Evolutionary conservation across 1,139 yeast species (phyloP).

Genomic region (Debaryomyces singareniensis): DNA sequence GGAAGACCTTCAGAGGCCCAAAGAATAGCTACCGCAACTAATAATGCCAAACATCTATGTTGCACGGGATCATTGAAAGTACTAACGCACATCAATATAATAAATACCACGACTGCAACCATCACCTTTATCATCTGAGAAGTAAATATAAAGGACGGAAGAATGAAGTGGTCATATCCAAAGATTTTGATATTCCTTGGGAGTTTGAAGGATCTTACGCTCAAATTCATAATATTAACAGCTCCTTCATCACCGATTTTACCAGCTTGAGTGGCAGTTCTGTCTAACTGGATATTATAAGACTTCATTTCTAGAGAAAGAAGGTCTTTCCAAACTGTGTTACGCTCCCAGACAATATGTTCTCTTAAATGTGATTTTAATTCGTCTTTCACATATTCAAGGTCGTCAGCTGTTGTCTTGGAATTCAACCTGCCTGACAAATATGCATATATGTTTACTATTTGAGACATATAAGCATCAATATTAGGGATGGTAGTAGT

Average conservation of each 20-base stretch:
- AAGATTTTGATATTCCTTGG: slow-evolving; percentile 13
- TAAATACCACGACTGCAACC: slow-evolving; percentile 37
- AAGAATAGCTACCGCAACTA: slow-evolving; percentile 68
- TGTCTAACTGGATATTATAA: slow-evolving; percentile 27
- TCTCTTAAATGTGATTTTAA: slow-evolving; percentile 76
- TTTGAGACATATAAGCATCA: slow-evolving; percentile 39
- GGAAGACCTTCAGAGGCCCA: slow-evolving; percentile 97
- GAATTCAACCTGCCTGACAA: slow-evolving; percentile 27
- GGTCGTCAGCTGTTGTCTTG: slow-evolving; percentile 23
- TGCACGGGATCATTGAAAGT: slow-evolving; percentile 67
- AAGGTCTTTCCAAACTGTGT: slow-evolving; percentile 96
- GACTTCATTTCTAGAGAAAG: slow-evolving; percentile 72
- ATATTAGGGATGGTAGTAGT: slow-evolving; percentile 34
- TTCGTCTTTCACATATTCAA: slow-evolving; percentile 56
- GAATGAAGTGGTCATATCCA: slow-evolving; percentile 12
- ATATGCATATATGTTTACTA: slow-evolving; percentile 45
- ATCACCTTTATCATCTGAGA: slow-evolving; percentile 40
- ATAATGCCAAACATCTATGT: slow-evolving; percentile 72
- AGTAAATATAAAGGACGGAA: slow-evolving; percentile 26
- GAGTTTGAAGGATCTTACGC: slow-evolving; percentile 16
- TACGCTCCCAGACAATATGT: slow-evolving; percentile 93
- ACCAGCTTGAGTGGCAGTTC: slow-evolving; percentile 16
- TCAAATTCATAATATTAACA: slow-evolving; percentile 17
- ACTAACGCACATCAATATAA: slow-evolving; percentile 44
- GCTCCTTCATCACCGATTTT: slow-evolving; percentile 30